Conservation (phyloP, 2,329 filamentous ascomycete species). For the Penicillium palitans region DNA sequence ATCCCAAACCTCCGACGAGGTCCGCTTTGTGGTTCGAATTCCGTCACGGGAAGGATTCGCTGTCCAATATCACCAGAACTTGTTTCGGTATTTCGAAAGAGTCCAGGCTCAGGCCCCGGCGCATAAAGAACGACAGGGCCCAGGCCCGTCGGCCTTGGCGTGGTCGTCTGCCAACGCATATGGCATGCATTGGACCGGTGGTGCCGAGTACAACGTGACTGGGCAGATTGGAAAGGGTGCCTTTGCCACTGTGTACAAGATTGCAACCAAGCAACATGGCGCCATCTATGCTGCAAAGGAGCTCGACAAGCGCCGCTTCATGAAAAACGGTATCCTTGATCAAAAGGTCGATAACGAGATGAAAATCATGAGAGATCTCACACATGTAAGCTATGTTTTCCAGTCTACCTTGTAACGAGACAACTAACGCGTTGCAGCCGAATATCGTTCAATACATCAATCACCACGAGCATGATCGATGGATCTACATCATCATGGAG, state of each 20-base stretch:
- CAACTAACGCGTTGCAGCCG: constrained; percentile 50
- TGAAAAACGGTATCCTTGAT: constrained; percentile 87
- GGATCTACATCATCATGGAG: constrained; percentile 97
- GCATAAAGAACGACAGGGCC: constrained; percentile 25
- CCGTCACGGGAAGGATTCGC: constrained; percentile 72
- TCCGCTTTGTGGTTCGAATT: constrained; percentile 83
- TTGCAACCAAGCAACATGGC: constrained; percentile 83
- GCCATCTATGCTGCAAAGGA: constrained; percentile 88
- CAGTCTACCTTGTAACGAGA: neutral
- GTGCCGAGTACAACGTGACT: constrained; percentile 78
- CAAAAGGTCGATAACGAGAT: constrained; percentile 96
- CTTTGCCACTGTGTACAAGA: constrained; percentile 89
- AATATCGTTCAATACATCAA: constrained; percentile 93
- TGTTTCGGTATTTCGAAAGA: constrained; percentile 64
- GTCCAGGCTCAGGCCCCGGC: constrained; percentile 28
- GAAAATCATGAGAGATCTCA: constrained; percentile 84
- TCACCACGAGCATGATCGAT: constrained; percentile 75
- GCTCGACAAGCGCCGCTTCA: constrained; percentile 86
- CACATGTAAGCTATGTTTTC: constrained; percentile 64
- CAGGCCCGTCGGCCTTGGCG: constrained; percentile 32
- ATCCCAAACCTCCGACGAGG: constrained; percentile 55
- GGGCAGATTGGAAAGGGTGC: constrained; percentile 85
- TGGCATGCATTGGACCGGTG: constrained; percentile 79
- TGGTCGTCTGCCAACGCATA: constrained; percentile 47
- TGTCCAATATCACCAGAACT: constrained; percentile 66